A percentile compares a stretch with the other conserved stretches of the same genome.
Conservation (phyloP, 139 green algal genomes). For the Ettlia oleoabundans region DNA sequence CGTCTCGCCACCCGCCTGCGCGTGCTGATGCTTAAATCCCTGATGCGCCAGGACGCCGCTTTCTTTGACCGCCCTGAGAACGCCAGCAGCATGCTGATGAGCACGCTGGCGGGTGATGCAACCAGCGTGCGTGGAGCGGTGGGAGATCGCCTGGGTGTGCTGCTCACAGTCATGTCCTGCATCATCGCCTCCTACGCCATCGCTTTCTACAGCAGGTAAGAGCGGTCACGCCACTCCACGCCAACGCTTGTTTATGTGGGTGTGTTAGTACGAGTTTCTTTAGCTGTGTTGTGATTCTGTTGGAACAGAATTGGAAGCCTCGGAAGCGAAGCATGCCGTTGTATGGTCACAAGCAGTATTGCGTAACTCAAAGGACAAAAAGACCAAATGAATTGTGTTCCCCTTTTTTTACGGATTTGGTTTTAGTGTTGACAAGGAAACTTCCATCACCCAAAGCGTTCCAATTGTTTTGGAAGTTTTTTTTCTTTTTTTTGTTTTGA, state of each 20-base stretch:
- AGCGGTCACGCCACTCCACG: neutral
- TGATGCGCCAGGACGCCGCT: constrained; percentile 55
- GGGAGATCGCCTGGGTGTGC: constrained; percentile 42
- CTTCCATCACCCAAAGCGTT: too few species aligned
- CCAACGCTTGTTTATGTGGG: neutral
- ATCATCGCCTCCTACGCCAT: constrained; percentile 10
- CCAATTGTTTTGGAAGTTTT: too few species aligned
- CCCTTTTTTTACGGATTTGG: too few species aligned
- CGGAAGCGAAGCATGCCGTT: too few species aligned
- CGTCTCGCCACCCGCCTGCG: constrained; percentile 68
- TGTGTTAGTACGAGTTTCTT: too few species aligned
- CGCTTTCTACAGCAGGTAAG: constrained; percentile 8
- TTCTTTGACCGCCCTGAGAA: constrained; percentile 65
- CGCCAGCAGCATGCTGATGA: constrained; percentile 60
- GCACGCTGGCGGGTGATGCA: constrained; percentile 67
- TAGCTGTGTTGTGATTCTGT: too few species aligned
- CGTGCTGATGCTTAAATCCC: constrained; percentile 60
- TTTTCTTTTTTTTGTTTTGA: too few species aligned
- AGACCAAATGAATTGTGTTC: too few species aligned
- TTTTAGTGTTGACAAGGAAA: too few species aligned
- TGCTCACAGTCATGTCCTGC: constrained; percentile 14
- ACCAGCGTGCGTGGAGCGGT: constrained; percentile 42
- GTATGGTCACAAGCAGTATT: too few species aligned
- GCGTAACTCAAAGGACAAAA: too few species aligned
- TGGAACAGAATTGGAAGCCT: too few species aligned